These are phyloP conservation scores for Penstemon barbatus DNA, from an alignment of 257 asterid species.

Conservation along the genomic window DNA sequence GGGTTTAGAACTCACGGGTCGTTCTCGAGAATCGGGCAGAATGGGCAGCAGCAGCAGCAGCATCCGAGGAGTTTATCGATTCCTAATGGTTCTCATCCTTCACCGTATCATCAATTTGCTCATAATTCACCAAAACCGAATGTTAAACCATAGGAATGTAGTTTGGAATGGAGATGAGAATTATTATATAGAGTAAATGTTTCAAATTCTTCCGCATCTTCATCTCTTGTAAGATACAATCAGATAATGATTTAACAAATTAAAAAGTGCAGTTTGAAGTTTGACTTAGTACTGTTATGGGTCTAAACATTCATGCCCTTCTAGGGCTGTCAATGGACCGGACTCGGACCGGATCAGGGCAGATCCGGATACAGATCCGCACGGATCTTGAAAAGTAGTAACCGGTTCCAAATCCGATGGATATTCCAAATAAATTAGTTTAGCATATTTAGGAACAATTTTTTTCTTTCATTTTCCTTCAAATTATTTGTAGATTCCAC, in stretches of 20 bases:
- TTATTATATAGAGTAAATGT: neutral
- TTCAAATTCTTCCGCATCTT: neutral
- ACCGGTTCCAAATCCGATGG: no score
- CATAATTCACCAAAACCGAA: constrained; percentile 56
- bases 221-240: neutral
- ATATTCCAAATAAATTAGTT: no score
- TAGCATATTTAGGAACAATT: no score
- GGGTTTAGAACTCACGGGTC: constrained; percentile 42
- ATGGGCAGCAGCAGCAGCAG: constrained; percentile 35
- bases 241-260: neutral
- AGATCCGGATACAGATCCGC: no score
- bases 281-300: neutral
- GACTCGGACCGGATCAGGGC: no score
- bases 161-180: constrained; percentile 24
- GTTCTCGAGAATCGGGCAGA: constrained; percentile 39
- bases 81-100: constrained; percentile 45
- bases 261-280: neutral
- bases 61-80: constrained; percentile 55
- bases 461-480: no score
- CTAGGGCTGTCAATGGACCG: no score
- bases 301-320: no score
- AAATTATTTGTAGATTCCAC: no score
- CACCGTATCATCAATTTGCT: constrained; percentile 45
- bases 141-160: constrained; percentile 33
- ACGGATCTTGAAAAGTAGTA: no score